phyloP scores from a whole-genome alignment of 352 stramenopile genomes.

The Phytophthora sojae region DNA sequence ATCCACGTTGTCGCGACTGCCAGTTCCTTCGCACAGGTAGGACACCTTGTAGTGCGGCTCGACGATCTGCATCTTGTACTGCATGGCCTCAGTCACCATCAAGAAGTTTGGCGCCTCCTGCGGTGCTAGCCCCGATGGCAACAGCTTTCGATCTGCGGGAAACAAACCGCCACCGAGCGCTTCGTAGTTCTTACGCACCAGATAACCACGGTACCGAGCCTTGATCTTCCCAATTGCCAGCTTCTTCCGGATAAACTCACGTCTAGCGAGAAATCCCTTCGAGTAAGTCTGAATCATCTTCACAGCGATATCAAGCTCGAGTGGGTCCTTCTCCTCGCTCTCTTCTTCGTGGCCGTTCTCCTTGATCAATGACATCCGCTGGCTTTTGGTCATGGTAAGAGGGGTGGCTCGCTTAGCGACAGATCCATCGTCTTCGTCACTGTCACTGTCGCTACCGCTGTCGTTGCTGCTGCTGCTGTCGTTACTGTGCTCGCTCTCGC shows the following conservation, averaged over 20 bases:
- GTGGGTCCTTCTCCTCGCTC: slow-evolving; percentile 14
- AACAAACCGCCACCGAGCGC: slow-evolving; percentile 22
- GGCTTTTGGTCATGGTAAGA: slow-evolving; percentile 11
- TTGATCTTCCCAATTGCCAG: slow-evolving; percentile 53
- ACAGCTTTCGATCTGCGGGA: slow-evolving; percentile 18
- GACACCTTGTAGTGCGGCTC: slow-evolving; percentile 30
- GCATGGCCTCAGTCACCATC: slow-evolving; percentile 40
- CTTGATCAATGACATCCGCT: slow-evolving; percentile 29
- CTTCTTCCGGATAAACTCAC: slow-evolving; percentile 46
- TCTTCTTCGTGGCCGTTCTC: slow-evolving; percentile 25
- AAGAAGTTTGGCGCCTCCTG: slow-evolving; percentile 19
- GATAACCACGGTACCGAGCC: slow-evolving; percentile 48
- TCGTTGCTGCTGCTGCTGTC: slow-evolving; percentile 15
- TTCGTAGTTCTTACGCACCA: slow-evolving; percentile 51
- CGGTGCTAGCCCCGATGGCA: slow-evolving; percentile 20
- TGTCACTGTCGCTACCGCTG: slow-evolving; percentile 3
- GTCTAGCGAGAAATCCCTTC: slow-evolving; percentile 40
- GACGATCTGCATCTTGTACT: slow-evolving; percentile 55
- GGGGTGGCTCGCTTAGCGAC: background rate
- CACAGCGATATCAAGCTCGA: slow-evolving; percentile 21
- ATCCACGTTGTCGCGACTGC: slow-evolving; percentile 21
- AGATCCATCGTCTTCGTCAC: background rate
- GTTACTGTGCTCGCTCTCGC: slow-evolving; percentile 10
- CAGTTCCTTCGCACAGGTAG: slow-evolving; percentile 19
- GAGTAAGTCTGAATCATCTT: slow-evolving; percentile 42